A percentile compares a stretch with the other conserved stretches of the same genome.
Evolutionary conservation across 1,284 basidiomycete genomes (phyloP).

Genomic region (Microbotryum silenes-acaulis): DNA sequence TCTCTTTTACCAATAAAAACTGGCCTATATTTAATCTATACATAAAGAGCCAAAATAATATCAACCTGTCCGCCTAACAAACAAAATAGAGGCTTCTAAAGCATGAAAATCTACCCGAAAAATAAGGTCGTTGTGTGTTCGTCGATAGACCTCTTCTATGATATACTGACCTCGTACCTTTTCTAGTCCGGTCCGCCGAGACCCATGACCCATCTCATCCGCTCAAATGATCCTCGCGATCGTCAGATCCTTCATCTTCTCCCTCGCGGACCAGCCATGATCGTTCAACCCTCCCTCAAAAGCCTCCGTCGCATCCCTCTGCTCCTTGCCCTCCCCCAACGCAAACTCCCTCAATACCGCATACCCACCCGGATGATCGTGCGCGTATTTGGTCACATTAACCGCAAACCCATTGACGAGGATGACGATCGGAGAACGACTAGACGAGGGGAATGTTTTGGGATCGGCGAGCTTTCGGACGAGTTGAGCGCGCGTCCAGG

Average conservation of each 20-base stretch:
- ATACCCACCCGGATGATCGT: slow-evolving; percentile 51
- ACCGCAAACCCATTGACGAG: slow-evolving; percentile 57
- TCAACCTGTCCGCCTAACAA: no score
- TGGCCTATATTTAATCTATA: no score
- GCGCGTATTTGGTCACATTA: slow-evolving; percentile 54
- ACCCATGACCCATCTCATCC: neutral
- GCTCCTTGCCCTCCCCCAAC: slow-evolving; percentile 26
- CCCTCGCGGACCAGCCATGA: slow-evolving; percentile 42
- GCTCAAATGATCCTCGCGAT: slow-evolving; percentile 4
- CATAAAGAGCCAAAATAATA: no score
- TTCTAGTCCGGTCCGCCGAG: no score
- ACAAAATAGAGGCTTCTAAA: no score
- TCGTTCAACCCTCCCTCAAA: slow-evolving; percentile 66
- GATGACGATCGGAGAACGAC: slow-evolving; percentile 46
- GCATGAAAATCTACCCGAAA: no score
- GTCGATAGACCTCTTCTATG: no score
- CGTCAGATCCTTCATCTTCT: slow-evolving; percentile 10
- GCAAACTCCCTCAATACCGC: slow-evolving; percentile 49
- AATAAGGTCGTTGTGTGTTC: no score
- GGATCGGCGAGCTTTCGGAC: slow-evolving; percentile 42
- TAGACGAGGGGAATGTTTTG: slow-evolving; percentile 40
- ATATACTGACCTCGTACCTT: no score
- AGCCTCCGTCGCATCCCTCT: slow-evolving; percentile 54
- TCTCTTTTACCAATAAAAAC: no score
- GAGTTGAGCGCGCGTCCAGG: slow-evolving; percentile 34